These are phyloP conservation scores for Ophiostoma fasciatum DNA, from an alignment of 2,329 filamentous ascomycete genomes.

Conservation along the genomic window DNA sequence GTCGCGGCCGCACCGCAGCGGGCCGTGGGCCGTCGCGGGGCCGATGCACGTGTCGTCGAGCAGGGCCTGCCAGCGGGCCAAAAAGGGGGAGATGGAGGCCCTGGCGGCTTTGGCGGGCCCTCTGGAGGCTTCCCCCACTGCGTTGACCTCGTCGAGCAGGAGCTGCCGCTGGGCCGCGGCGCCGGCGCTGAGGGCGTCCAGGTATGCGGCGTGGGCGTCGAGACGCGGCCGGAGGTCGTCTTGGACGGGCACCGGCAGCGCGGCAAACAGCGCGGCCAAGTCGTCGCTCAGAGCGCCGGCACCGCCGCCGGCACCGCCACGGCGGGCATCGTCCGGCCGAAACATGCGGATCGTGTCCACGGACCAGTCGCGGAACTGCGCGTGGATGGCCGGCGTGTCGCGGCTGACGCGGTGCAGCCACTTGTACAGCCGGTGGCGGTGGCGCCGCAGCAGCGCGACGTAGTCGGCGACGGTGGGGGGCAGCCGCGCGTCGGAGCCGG, in stretches of 20 bases:
- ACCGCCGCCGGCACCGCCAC: conserved; percentile 19
- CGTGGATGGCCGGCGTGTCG: conserved; percentile 50
- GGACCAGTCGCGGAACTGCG: conserved; percentile 46
- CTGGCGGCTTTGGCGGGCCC: too few species aligned
- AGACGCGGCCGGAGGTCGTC: conserved; percentile 33
- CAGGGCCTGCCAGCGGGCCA: conserved; percentile 56
- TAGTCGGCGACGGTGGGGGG: conserved; percentile 56
- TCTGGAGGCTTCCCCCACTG: conserved; percentile 7
- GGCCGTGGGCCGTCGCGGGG: conserved; percentile 36
- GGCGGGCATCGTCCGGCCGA: conserved; percentile 7
- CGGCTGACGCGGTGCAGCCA: conserved; percentile 57
- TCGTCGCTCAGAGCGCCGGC: conserved; percentile 22
- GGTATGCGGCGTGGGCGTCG: conserved; percentile 45
- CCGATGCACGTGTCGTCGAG: conserved; percentile 51
- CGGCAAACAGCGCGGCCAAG: conserved; percentile 27
- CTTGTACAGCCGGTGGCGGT: conserved; percentile 48
- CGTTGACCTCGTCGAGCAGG: conserved; percentile 31
- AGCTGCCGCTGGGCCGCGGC: conserved; percentile 40
- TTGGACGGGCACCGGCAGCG: conserved; percentile 32
- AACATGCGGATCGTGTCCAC: conserved; percentile 45
- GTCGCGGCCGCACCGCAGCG: conserved; percentile 37
- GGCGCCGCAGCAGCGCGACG: conserved; percentile 48
- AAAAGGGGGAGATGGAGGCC: too few species aligned
- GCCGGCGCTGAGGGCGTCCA: conserved; percentile 35
- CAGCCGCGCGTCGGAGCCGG: conserved; percentile 15